Evolutionary conservation across 2,329 filamentous ascomycete genomes (phyloP).

Genomic region (Cordyceps pruinosa): DNA sequence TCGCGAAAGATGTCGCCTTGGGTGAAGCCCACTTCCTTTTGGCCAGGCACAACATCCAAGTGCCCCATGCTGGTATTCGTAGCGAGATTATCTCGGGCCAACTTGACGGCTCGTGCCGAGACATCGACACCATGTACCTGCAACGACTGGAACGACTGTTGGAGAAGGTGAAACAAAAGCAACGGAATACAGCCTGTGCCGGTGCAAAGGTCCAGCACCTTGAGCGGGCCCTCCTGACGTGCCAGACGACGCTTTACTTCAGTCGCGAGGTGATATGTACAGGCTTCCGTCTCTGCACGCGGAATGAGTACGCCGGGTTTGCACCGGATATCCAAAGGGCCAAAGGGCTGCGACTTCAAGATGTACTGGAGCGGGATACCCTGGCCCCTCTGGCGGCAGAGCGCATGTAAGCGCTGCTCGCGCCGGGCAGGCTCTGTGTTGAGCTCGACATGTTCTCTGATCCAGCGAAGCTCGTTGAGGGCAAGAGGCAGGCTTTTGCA

Average conservation of each 20-base stretch:
- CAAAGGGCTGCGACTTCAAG: conserved; percentile 83
- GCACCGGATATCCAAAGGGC: conserved; percentile 71
- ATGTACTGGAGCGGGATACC: conserved; percentile 86
- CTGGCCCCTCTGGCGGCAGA: conserved; percentile 43
- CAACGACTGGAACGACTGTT: conserved; percentile 33
- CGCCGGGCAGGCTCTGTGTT: conserved; percentile 14
- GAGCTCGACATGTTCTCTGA: conserved; percentile 50
- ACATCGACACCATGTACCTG: conserved; percentile 67
- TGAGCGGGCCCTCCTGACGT: conserved; percentile 18
- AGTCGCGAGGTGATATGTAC: conserved; percentile 49
- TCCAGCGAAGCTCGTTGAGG: conserved; percentile 65
- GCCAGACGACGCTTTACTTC: conserved; percentile 28
- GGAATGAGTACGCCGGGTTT: conserved; percentile 77
- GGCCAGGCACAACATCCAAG: conserved; percentile 15
- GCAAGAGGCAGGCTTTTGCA: conserved; percentile 59
- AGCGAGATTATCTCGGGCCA: conserved; percentile 58
- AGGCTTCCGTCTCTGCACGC: conserved; percentile 68
- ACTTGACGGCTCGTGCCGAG: conserved; percentile 53
- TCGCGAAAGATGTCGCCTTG: conserved; percentile 44
- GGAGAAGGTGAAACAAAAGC: conserved; percentile 59
- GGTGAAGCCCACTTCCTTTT: conserved; percentile 35
- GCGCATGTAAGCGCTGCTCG: conserved; percentile 24
- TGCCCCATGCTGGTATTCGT: conserved; percentile 36
- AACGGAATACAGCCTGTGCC: conserved; percentile 88
- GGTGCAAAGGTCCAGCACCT: conserved; percentile 78